Evolutionary conservation across 1,139 yeast genomes (phyloP).

Genomic region (Suzukiozyma palmioleophila): DNA sequence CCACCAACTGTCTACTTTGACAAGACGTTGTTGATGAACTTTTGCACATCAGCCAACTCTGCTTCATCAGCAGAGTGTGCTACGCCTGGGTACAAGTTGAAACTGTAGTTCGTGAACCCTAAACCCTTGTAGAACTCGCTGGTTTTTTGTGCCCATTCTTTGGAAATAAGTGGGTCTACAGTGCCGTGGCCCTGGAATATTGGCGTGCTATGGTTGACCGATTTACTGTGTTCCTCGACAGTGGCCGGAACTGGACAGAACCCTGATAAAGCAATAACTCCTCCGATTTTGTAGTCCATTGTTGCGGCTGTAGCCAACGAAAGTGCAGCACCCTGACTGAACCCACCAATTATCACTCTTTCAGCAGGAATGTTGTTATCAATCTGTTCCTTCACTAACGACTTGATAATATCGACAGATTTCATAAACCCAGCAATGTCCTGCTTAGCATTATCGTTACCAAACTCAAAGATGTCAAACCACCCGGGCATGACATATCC

Average conservation of each 20-base stretch:
- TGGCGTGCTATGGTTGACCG: conserved; percentile 60
- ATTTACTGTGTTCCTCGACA: conserved; percentile 22
- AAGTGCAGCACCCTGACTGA: conserved; percentile 90
- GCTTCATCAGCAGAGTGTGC: conserved; percentile 65
- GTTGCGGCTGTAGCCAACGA: conserved; percentile 51
- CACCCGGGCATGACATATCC: conserved; percentile 77
- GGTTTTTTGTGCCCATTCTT: conserved; percentile 45
- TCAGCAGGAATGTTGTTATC: conserved; percentile 62
- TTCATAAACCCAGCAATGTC: conserved; percentile 65
- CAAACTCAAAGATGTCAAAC: conserved; percentile 73
- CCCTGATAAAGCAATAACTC: conserved; percentile 75
- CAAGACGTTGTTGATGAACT: conserved; percentile 37
- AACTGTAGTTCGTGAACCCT: conserved; percentile 51
- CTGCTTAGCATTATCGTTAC: conserved; percentile 41
- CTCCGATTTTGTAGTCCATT: conserved; percentile 66
- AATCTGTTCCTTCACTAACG: conserved; percentile 58
- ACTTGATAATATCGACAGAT: conserved; percentile 50
- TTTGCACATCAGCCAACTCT: conserved; percentile 57
- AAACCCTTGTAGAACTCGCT: conserved; percentile 40
- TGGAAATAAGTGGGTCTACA: conserved; percentile 61
- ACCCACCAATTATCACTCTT: conserved; percentile 83
- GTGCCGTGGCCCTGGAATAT: conserved; percentile 89
- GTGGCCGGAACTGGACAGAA: conserved; percentile 55
- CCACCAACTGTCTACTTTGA: neutral
- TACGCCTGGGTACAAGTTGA: conserved; percentile 59